A percentile compares a stretch with the other conserved stretches of the same genome.
Conservation (phyloP, 257 asterid species). For the Ocimum tenuiflorum region DNA sequence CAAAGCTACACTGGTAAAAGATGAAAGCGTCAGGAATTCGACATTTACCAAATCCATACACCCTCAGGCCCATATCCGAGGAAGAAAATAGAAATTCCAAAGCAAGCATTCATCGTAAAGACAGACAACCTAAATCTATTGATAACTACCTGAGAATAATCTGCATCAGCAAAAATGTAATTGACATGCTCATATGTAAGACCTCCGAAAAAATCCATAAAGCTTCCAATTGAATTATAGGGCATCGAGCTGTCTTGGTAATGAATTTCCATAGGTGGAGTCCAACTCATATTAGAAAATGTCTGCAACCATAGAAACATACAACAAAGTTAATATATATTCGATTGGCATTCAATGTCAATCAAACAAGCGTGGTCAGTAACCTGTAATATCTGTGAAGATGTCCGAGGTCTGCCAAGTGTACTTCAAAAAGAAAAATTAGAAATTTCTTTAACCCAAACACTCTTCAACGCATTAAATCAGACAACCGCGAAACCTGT, state of each 20-base stretch:
- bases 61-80: too few species aligned
- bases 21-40: too few species aligned
- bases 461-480: conserved; percentile 27
- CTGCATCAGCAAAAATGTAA: conserved; percentile 65
- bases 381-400: conserved; percentile 14
- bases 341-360: neutral
- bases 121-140: too few species aligned
- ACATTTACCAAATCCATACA: too few species aligned
- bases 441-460: neutral
- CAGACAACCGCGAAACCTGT: neutral
- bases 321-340: conserved; percentile 2
- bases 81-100: too few species aligned
- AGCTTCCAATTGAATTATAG: conserved; percentile 75
- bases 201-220: conserved; percentile 89
- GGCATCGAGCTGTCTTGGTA: conserved; percentile 61
- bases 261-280: conserved; percentile 54
- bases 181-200: conserved; percentile 78
- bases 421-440: neutral
- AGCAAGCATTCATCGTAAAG: too few species aligned
- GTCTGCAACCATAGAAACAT: conserved; percentile 6
- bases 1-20: too few species aligned
- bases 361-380: neutral
- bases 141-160: conserved; percentile 55
- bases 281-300: conserved; percentile 47
- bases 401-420: conserved; percentile 2